Evolutionary conservation across 2,329 filamentous ascomycete genomes (phyloP), one percentile per base, ranked within the genome.

Genomic region (Microdochium nivale): DNA sequence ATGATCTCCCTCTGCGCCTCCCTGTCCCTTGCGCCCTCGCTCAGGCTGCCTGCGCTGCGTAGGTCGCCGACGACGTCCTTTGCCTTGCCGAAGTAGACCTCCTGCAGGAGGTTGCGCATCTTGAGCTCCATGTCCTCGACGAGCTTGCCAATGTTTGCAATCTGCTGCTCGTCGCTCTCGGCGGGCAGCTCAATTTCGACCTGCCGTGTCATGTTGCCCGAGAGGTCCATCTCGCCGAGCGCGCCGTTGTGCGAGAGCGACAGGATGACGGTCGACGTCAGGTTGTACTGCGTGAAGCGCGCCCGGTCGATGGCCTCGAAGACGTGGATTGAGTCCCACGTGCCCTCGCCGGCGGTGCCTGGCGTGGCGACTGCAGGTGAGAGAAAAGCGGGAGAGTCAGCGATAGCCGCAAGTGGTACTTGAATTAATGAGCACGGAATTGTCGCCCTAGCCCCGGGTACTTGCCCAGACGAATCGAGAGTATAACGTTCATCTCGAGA

Each of bases 71-170:
- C 92, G 2, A 99, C 90, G 70, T 99, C 94, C 80, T 95, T 96
- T 51, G 94, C 92, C 78, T 99, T 99, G 66, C 94, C 94, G 72
- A 99, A 99, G 74, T 99, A 99, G 49, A 99, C 94, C 72, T 99
- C 94, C 77, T 99, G 92, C 67, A 99, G 75, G 70, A 97, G 70
- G 70, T 99, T 99, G 58, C 94, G 83, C 94, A 99, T 97, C 79
- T 96, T 96, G 67, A 96, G 83, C 75, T 99, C 94, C 94, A 99
- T 97, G 70, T 99, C 94, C 77, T 99, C 94, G 50, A 99, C 91
- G 65, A 99, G 78, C 57, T 86, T 80, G 53, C 94, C 94, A 54
- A 97, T 89, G 70, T 99, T 99, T 61, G 88, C 88, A 61, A 99
- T 94, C 75, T 99, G 94, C 68, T 87, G 90, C 60, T 87, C 86